A percentile compares a stretch with the other conserved stretches of the same genome.
phyloP scores from a whole-genome alignment of 805 yeast genomes.

The Clavispora carvajalis region DNA sequence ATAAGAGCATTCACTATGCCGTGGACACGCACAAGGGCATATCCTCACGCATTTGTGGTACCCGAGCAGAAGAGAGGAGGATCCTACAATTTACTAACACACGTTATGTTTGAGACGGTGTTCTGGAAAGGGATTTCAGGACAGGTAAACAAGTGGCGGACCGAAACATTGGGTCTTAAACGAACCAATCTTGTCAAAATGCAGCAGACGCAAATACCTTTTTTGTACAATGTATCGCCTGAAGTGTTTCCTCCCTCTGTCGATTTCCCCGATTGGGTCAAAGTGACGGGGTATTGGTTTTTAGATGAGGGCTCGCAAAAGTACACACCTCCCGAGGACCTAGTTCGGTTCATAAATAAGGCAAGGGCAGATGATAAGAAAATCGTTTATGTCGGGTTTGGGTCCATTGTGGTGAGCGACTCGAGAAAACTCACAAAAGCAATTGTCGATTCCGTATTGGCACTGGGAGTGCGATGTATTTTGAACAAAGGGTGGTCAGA shows the following conservation, averaged over 20 bases:
- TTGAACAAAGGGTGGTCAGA: conserved; percentile 95
- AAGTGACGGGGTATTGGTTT: conserved; percentile 94
- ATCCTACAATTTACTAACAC: conserved; percentile 85
- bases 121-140: conserved; percentile 90
- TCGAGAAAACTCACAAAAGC: conserved; percentile 75
- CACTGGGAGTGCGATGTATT: conserved; percentile 80
- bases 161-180: conserved; percentile 54
- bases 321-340: conserved; percentile 56
- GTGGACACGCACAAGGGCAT: conserved; percentile 93
- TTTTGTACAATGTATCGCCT: conserved; percentile 85
- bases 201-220: conserved; percentile 80
- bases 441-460: conserved; percentile 69
- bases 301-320: conserved; percentile 55
- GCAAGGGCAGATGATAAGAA: conserved; percentile 63
- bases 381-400: conserved; percentile 89
- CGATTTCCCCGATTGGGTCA: conserved; percentile 94
- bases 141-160: conserved; percentile 87
- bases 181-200: conserved; percentile 65
- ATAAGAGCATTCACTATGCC: conserved; percentile 98
- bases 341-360: conserved; percentile 52
- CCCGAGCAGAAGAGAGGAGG: conserved; percentile 94
- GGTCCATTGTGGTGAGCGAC: conserved; percentile 86
- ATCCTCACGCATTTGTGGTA: conserved; percentile 93
- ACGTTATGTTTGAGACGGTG: conserved; percentile 86
- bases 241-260: conserved; percentile 86